Evolutionary conservation across 2,329 filamentous ascomycete genomes (phyloP).

Genomic region (Colletotrichum musae): DNA sequence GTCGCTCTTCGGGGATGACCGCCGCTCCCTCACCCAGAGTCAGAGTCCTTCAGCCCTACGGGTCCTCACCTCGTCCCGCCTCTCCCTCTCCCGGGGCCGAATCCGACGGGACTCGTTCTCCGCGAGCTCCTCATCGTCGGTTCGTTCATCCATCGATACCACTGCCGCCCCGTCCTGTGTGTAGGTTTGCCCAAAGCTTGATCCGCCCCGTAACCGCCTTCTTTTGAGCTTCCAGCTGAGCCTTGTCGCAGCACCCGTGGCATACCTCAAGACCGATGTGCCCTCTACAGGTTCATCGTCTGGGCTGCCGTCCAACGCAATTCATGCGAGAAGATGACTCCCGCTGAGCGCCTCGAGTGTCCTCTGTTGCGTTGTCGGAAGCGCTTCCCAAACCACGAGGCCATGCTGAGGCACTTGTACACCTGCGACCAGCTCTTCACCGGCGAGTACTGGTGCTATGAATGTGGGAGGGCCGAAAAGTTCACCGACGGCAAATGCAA

Average conservation of each 20-base stretch:
- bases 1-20: slow-evolving; percentile 45
- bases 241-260: slow-evolving; percentile 58
- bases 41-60: slow-evolving; percentile 51
- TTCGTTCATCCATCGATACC: slow-evolving; percentile 45
- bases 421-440: slow-evolving; percentile 62
- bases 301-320: slow-evolving; percentile 71
- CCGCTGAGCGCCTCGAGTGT: slow-evolving; percentile 64
- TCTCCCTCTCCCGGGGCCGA: slow-evolving; percentile 48
- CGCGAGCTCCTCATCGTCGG: slow-evolving; percentile 45
- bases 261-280: slow-evolving; percentile 64
- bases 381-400: slow-evolving; percentile 65
- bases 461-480: slow-evolving; percentile 66
- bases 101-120: slow-evolving; percentile 50
- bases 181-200: slow-evolving; percentile 47
- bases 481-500: slow-evolving; percentile 68
- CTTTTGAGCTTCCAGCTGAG: background rate
- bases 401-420: slow-evolving; percentile 68
- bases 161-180: slow-evolving; percentile 49
- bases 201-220: background rate
- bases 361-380: slow-evolving; percentile 66
- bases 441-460: slow-evolving; percentile 71
- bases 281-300: slow-evolving; percentile 68
- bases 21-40: slow-evolving; percentile 45
- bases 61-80: slow-evolving; percentile 51
- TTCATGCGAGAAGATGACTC: slow-evolving; percentile 61